A percentile compares a stretch with the other conserved stretches of the same genome.
These are phyloP conservation scores for Bretziella fagacearum DNA, from an alignment of 2,329 filamentous ascomycete species.

Conservation along the genomic window DNA sequence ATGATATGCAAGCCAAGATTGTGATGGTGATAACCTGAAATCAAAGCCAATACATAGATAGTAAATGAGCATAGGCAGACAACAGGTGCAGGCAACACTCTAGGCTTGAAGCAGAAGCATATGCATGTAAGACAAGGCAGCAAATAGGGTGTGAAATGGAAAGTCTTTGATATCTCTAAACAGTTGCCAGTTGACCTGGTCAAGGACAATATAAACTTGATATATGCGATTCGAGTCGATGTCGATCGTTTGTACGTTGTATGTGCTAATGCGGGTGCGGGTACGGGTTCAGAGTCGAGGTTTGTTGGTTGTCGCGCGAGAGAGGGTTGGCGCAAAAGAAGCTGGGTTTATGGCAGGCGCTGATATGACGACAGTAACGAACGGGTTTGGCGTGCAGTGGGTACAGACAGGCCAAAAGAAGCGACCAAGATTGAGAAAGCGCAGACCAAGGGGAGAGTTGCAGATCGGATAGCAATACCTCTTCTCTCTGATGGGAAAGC, in stretches of 20 bases:
- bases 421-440: background rate
- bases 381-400: background rate
- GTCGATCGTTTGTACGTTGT: background rate
- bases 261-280: too few relatives aligned
- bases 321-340: too few relatives aligned
- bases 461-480: too few relatives aligned
- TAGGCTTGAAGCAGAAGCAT: background rate
- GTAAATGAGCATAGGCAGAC: constrained; percentile 3
- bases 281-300: too few relatives aligned
- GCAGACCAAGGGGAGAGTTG: too few relatives aligned
- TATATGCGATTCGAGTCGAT: background rate
- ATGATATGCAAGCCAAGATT: too few relatives aligned
- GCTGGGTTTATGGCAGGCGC: background rate
- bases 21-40: background rate
- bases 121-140: constrained; percentile 10
- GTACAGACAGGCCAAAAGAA: background rate
- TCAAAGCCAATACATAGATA: too few relatives aligned
- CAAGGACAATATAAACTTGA: background rate
- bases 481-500: too few relatives aligned
- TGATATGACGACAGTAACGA: background rate
- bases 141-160: background rate
- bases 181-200: background rate
- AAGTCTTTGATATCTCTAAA: background rate
- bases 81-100: background rate
- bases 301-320: background rate